phyloP scores from a whole-genome alignment of 176 grass and related monocot species.

The Secale cereale region DNA sequence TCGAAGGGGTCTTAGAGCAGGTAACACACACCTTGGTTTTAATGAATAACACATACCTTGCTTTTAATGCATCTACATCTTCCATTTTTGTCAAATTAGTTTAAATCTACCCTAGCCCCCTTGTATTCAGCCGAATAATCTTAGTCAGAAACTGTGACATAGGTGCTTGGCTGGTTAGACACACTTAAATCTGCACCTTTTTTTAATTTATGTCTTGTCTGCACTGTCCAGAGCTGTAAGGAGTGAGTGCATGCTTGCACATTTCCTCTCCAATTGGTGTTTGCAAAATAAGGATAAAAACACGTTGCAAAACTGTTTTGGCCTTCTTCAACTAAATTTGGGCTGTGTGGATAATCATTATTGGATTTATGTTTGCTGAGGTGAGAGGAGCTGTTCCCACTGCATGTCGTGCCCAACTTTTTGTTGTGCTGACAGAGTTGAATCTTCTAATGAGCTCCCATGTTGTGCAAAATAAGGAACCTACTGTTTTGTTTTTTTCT shows the following conservation, averaged over 20 bases:
- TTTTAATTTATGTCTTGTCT: neutral
- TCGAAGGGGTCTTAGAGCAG: constrained; percentile 93
- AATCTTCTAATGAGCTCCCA: neutral
- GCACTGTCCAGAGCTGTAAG: neutral
- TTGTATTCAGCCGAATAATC: neutral
- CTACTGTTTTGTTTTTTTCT: neutral
- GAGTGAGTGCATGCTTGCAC: neutral
- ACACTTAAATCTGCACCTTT: neutral
- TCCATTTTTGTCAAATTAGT: neutral
- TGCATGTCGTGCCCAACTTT: neutral
- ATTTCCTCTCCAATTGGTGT: neutral
- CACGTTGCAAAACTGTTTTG: neutral
- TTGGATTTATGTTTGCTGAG: neutral
- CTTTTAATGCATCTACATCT: neutral
- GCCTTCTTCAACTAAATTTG: neutral
- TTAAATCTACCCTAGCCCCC: constrained; percentile 1
- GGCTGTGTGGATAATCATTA: neutral
- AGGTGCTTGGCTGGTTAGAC: neutral
- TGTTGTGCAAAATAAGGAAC: no score
- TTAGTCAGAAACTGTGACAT: neutral
- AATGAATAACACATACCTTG: neutral
- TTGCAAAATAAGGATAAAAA: neutral
- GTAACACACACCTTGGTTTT: constrained; percentile 19
- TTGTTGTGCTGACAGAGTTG: neutral
- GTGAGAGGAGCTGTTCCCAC: neutral